These are phyloP conservation scores for Solanum raphanifolium DNA, from an alignment of 257 asterid species.

Conservation along the genomic window DNA sequence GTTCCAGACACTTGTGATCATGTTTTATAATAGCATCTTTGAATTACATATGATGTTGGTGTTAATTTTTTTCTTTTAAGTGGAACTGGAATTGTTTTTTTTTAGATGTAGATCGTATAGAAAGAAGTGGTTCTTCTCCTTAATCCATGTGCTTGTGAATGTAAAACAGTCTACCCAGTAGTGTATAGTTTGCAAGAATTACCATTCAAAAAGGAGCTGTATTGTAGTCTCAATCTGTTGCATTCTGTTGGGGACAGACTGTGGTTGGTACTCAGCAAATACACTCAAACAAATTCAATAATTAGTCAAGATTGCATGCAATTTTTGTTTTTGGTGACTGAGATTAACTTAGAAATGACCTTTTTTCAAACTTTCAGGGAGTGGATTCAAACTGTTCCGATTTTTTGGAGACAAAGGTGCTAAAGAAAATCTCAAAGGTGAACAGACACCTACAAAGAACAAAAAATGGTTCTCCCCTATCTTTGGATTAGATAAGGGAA, in stretches of 20 bases:
- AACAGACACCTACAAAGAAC: conserved; percentile 21
- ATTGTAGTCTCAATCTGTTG: not conserved
- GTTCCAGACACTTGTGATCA: not conserved
- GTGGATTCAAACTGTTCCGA: conserved; percentile 41
- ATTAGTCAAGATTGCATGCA: not conserved
- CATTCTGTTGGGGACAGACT: not conserved
- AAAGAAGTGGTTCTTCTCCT: not conserved
- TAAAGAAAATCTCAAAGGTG: conserved; percentile 17
- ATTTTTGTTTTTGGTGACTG: not conserved
- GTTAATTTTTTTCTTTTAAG: not conserved
- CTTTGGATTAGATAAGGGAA: conserved; percentile 34
- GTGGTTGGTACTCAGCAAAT: not conserved
- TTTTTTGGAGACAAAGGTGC: conserved; percentile 27
- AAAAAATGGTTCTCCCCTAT: conserved; percentile 53
- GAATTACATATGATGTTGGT: not conserved
- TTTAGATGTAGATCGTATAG: not conserved
- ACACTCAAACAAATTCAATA: not conserved
- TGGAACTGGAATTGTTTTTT: not conserved
- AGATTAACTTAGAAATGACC: not conserved
- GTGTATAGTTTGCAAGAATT: not conserved
- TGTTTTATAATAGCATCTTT: not conserved
- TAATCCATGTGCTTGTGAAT: not conserved
- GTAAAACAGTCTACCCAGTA: not conserved
- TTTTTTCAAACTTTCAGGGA: conserved; percentile 32
- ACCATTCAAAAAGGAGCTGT: not conserved